Evolutionary conservation across 257 asterid genomes (phyloP), one percentile per base, ranked within the genome.

Genomic region (Gentiana straminea): DNA sequence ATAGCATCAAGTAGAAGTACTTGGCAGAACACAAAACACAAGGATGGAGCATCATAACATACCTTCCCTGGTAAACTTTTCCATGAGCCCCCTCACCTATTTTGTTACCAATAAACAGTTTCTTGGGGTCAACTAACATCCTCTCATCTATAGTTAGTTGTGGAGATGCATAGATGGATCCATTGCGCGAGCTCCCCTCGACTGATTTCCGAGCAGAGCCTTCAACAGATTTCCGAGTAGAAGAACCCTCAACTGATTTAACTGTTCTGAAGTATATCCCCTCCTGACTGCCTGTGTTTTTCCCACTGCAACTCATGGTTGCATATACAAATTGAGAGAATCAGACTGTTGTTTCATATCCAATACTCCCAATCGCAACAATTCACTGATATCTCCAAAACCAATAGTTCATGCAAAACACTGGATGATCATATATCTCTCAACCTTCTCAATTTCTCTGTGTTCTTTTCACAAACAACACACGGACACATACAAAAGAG

Each of bases 51-150:
- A 41, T 41, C 9, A 41, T 10, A 41, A 77, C 83, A 35, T 15
- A 89, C 97, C 96, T 90, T 75, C 98, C 98, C 75, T 86, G 84
- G 69, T 82, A 90, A 66, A 90, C 98, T 72, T 90, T 90, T 7
- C 96, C 98, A 76, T 90, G 98, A 79, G 98, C 98, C 51, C 98
- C 98, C 71, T 90, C 94, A 0, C 98, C 98, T 55, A 90, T 79
- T 76, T 90, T 86, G 0, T 88, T 69, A 62, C 94, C 98, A 52
- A 90, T 86, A 73, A 78, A 90, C 13, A 90, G 75, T 55, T 84
- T 70, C 65, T 76, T 90, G 5, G 98, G 96, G 70, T 90, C 98
- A 58, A 90, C 78, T 51, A 90, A 82, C 69, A 86, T 94, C 55
- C 81, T 80, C 54, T 79, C 86, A 67, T 86, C 96, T 64, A 86